Conservation (phyloP, 345 rosid species). For the Leavenworthia alabamica region DNA sequence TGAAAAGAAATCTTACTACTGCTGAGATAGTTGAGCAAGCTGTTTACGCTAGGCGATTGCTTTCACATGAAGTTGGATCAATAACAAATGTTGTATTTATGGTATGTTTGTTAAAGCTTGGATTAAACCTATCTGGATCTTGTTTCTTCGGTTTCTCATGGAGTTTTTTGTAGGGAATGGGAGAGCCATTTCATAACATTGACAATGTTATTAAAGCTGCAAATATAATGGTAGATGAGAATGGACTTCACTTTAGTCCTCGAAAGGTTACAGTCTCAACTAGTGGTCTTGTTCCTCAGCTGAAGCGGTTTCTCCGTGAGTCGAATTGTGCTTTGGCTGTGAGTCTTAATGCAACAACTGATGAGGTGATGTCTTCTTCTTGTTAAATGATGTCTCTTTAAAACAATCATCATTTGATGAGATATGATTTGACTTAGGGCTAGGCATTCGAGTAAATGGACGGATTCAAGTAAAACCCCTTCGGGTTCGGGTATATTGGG, state of each 20-base stretch:
- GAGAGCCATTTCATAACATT: conserved; percentile 88
- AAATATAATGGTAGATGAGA: conserved; percentile 73
- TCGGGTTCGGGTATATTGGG: no score
- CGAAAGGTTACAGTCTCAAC: conserved; percentile 92
- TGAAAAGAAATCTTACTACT: conserved; percentile 70
- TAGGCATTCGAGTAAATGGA: no score
- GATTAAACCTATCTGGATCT: background rate
- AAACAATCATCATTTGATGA: background rate
- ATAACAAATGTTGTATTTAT: conserved; percentile 87
- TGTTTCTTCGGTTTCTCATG: conserved; percentile 2
- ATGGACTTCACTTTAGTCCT: conserved; percentile 93
- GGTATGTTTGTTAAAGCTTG: conserved; percentile 39
- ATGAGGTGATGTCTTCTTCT: conserved; percentile 76
- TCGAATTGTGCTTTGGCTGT: conserved; percentile 85
- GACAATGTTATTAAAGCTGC: conserved; percentile 80
- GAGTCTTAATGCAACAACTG: conserved; percentile 93
- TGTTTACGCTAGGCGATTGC: conserved; percentile 59
- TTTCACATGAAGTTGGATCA: conserved; percentile 55
- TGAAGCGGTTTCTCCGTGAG: conserved; percentile 70
- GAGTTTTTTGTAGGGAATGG: conserved; percentile 71
- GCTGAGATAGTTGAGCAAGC: conserved; percentile 95
- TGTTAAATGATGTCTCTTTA: background rate
- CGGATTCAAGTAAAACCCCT: no score
- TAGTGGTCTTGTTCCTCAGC: conserved; percentile 91
- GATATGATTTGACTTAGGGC: no score